Percentiles rank a stretch among this genome's conserved stretches.
These are phyloP conservation scores for Botrytis squamosa DNA, from an alignment of 2,329 filamentous ascomycete species.

Conservation along the genomic window DNA sequence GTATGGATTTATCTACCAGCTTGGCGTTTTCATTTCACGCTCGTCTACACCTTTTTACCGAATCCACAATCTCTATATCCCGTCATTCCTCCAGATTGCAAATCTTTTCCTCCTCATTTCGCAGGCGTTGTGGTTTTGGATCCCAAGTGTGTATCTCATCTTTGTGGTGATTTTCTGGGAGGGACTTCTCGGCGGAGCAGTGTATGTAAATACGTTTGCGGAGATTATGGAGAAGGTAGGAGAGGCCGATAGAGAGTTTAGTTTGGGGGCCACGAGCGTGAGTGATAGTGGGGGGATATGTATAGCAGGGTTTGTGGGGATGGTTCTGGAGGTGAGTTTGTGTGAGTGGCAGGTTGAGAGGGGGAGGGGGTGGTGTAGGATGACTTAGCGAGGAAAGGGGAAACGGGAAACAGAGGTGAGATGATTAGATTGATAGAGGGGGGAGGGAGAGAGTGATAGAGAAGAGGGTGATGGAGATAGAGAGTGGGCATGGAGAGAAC, in stretches of 20 bases:
- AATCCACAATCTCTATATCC: conserved; percentile 76
- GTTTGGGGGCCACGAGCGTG: conserved; percentile 82
- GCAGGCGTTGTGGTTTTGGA: conserved; percentile 76
- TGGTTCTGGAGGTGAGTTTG: conserved; percentile 76
- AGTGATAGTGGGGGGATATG: conserved; percentile 92
- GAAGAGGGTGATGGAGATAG: neutral
- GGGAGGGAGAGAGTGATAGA: neutral
- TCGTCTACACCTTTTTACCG: conserved; percentile 87
- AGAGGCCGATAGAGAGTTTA: conserved; percentile 81
- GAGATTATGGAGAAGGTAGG: conserved; percentile 85
- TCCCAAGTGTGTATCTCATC: conserved; percentile 83
- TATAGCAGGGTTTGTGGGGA: conserved; percentile 79
- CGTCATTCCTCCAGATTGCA: conserved; percentile 74
- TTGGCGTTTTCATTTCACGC: conserved; percentile 91
- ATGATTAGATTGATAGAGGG: neutral
- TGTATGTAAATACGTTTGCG: conserved; percentile 95
- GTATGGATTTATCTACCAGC: conserved; percentile 91
- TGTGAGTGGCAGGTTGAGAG: conserved; percentile 83
- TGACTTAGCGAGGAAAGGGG: neutral
- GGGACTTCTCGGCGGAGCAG: conserved; percentile 81
- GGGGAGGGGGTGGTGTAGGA: conserved; percentile 70
- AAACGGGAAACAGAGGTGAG: neutral
- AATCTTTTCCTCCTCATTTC: conserved; percentile 73
- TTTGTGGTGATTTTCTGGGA: conserved; percentile 92
- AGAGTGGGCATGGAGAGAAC: neutral